Base-by-base conservation (phyloP, 495 filamentous ascomycete species). In the Penicillium atrosanguineum region DNA sequence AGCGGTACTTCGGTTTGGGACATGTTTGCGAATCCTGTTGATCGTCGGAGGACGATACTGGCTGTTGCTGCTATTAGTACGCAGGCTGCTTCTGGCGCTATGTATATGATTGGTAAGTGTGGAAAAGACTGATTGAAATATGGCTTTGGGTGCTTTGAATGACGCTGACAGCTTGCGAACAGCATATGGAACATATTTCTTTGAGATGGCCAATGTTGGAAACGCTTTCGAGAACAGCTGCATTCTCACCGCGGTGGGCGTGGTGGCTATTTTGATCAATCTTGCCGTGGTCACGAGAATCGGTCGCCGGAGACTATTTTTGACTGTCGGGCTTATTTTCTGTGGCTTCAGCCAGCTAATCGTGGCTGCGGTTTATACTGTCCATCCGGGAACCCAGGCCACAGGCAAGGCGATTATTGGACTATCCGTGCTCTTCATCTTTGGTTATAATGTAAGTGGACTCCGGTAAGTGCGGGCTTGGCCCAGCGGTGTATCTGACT, bases 111-210 rank as follows among this genome's bases (percentile, higher is more conserved):
- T 46, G 55, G 59, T 62, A 12, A 55, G 55, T 42, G 7, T 31
- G 28, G 7, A 9, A 31, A 9, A 5, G 7, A 31, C 7, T 5
- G 28, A 31, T 31, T 1, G 28, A 9, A 31, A 31, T 6, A 31
- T n/a, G n/a, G n/a, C n/a, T n/a, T n/a, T n/a, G n/a, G 11, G 1
- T 6, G 28, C 26, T 31, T 31, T 4, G 37, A 5, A 39, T 39
- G 37, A 39, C 2, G 38, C 8, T 39, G 43, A 25, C 11, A 31
- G 43, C 14, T 5, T 16, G 0, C 12, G 0, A 4, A 26, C 18
- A 62, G 79, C 80, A 0, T 86, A 84, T 58, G 79, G 80, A 45
- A 83, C 83, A 1, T 86, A 85, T 62, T 86, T 85, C 71, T 83
- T 86, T 63, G 73, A 79, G 56, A 86, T 86, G 79, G 79, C 82